Percentiles rank a stretch among this genome's conserved stretches.
These are phyloP conservation scores for Fusarium sp. DNA, from an alignment of 2,329 filamentous ascomycete genomes.

Conservation along the genomic window DNA sequence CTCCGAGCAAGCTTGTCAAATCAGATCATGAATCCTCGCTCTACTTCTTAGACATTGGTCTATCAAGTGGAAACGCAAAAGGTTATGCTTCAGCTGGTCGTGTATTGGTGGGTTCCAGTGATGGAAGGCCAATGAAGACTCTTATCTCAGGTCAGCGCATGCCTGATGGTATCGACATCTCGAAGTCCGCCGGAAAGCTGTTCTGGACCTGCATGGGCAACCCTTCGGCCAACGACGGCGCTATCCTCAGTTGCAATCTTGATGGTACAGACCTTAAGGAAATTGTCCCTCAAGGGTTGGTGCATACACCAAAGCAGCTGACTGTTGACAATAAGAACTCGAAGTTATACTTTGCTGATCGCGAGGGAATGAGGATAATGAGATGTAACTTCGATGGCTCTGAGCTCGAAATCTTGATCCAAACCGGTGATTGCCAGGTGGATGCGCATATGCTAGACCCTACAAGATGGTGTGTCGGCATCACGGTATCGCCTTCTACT, in stretches of 20 bases:
- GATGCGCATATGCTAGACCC: neutral
- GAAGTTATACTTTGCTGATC: neutral
- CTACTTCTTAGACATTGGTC: neutral
- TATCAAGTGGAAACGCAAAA: accelerated
- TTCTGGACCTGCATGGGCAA: slow-evolving; percentile 11
- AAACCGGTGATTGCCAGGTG: neutral
- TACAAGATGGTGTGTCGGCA: neutral
- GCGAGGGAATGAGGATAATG: neutral
- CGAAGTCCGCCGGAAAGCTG: neutral
- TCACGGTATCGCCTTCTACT: neutral
- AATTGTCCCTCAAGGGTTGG: neutral
- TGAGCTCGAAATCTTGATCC: neutral
- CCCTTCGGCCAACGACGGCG: neutral
- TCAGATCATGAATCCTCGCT: accelerated
- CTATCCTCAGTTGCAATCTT: neutral
- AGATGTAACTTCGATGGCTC: slow-evolving; percentile 1
- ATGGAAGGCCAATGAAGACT: neutral
- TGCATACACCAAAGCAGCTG: slow-evolving; percentile 1
- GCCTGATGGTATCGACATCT: slow-evolving; percentile 5
- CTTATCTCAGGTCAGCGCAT: neutral
- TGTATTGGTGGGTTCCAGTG: neutral
- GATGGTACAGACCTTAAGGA: neutral
- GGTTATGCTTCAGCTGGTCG: neutral
- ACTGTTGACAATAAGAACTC: neutral
- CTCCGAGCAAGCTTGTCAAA: accelerated